Evolutionary conservation across 192 early-diverging fungal genomes (phyloP), one percentile per base, ranked within the genome.

Genomic region (Podila clonocystis): DNA sequence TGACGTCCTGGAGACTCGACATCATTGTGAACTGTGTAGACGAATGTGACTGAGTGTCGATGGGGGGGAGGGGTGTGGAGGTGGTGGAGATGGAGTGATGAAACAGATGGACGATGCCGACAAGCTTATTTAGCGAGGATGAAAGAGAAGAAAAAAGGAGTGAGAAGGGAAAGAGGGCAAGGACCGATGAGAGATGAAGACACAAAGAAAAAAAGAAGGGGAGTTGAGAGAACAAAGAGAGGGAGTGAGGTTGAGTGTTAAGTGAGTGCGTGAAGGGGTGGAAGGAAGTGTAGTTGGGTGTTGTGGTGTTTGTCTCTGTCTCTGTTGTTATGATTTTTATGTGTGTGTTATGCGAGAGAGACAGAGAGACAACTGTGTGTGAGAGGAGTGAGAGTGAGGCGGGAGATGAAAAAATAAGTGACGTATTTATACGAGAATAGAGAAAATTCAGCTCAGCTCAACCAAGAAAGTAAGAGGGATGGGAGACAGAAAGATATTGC

Each of bases 1-100:
- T 80, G 70, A 80, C 77, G 70, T 80, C 77, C 33, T 71, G 70
- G 64, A 60, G 50, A 52, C 63, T 80, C 5, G 77, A 80, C 77
- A 80, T 80, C 77, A 80, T 80, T 1, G 30, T 63, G 29, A 29
- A 31, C 48, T 63, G 52, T 41, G 58, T 38, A 22, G 17, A 26
- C 17, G 28, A 49, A 29, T 28, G 26, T 26, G 17, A 28, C 17
- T 49, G 45, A 33, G 26, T 52, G 65, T 67, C 50, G 30, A 67
- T 22, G n/a, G 36, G 36, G 28, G 48, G 49, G 29, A 48, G 17
- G 61, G 7, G 45, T 2, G 45, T 63, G 62, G 38, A 13, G 8
- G 1, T 41, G 38, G 12, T 41, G 38, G 38, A 9, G 38, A 41
- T 34, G 7, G 7, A 2, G 38, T 3, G 38, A 41, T 41, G 38